Base-by-base conservation (phyloP, 768 basidiomycete species). In the Phylloporus sp. region DNA sequence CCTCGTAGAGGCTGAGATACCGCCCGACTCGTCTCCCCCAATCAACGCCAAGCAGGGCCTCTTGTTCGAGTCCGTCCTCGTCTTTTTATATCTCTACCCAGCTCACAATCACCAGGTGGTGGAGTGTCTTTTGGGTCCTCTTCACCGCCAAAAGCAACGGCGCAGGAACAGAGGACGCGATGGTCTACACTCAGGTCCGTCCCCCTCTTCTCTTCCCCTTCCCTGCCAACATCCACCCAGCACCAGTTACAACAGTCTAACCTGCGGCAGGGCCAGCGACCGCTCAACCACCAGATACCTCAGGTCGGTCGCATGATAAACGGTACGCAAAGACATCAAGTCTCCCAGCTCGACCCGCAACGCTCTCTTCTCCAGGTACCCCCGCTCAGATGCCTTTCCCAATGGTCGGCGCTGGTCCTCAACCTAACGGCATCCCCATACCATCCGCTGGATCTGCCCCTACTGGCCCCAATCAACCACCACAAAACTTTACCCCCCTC, bases 121-220 rank as follows among this genome's bases (percentile, higher is more conserved):
- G 89, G 89, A 86, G 82, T 58, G 89, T 91, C 22, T 91, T 91
- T 61, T 91, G 89, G 89, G 84, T 89, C 0, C 72, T 91, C 15
- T 91, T 91, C 65, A 82, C 83, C 12, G 87, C 88, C 41, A 91
- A 91, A 70, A 87, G 84, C 56, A 85, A 77, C 44, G 80, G 80
- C 27, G 65, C 63, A 9, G 84, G 81, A 18, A 65, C 81, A n/a
- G 86, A 88, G 1, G 87, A 90, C 56, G 88, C 85, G 22, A 57
- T 88, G 65, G 52, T 84, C 31, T 90, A 89, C 64, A 82, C 79
- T 0, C 82, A 85, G 72, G 88, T 87, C 57, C 48, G 81, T 71
- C 23, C 31, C 11, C 29, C 28, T 9, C 28, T 39, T 5, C 20
- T 42, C n/a, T 49, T 52, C 36, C 28, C 23, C 47, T 28, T 49